A percentile compares a stretch with the other conserved stretches of the same genome.
Conservation (phyloP, 768 basidiomycete genomes). For the Baorangia bicolor region DNA sequence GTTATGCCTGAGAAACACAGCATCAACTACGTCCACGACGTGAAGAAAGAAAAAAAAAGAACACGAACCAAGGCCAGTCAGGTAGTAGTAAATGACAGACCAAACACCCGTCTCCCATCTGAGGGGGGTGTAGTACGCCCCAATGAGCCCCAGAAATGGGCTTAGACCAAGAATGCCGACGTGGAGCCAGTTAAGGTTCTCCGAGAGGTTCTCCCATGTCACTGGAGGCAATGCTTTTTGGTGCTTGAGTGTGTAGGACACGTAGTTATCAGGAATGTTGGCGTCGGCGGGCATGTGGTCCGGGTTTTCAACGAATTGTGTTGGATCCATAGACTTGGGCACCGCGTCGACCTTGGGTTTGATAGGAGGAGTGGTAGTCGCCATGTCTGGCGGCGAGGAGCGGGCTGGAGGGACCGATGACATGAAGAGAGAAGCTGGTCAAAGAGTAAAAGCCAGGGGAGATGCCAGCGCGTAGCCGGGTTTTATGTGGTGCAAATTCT, state of each 20-base stretch:
- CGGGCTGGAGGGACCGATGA: conserved; percentile 25
- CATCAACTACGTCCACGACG: conserved; percentile 27
- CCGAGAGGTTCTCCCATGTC: conserved; percentile 52
- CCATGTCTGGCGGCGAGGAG: conserved; percentile 18
- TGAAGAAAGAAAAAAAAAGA: conserved; percentile 38
- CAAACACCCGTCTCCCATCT: conserved; percentile 75
- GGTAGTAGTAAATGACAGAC: conserved; percentile 66
- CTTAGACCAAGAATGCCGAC: conserved; percentile 69
- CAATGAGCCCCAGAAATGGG: conserved; percentile 73
- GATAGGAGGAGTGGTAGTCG: conserved; percentile 10
- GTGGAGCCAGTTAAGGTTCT: conserved; percentile 77
- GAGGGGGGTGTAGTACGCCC: conserved; percentile 62
- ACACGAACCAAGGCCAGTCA: conserved; percentile 77
- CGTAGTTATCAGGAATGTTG: conserved; percentile 81
- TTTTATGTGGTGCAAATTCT: conserved; percentile 35
- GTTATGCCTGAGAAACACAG: conserved; percentile 61
- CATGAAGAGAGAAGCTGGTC: conserved; percentile 26
- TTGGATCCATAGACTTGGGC: not conserved
- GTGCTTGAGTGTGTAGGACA: conserved; percentile 68
- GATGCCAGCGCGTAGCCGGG: not conserved
- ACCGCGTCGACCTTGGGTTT: not conserved
- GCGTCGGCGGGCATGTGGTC: conserved; percentile 44
- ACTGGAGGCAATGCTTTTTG: conserved; percentile 69
- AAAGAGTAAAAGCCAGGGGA: conserved; percentile 16
- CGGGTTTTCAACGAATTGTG: conserved; percentile 25